phyloP scores from a whole-genome alignment of 352 stramenopile genomes.

The Globisporangium mamillatum region DNA sequence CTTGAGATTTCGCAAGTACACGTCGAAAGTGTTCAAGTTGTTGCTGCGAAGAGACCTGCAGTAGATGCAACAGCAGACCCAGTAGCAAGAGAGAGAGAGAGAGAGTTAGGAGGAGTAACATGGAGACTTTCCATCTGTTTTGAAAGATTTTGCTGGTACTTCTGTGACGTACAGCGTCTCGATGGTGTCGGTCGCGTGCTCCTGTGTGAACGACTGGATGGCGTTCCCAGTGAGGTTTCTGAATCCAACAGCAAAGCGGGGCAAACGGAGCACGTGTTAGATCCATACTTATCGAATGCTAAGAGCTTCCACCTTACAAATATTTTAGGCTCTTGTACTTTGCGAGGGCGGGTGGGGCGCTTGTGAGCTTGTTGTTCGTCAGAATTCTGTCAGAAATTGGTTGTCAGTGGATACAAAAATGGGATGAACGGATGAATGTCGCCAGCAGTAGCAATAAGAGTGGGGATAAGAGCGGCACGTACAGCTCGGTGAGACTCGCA shows the following conservation, averaged over 20 bases:
- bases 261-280: background rate
- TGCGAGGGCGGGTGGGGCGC: background rate
- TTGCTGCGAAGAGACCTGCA: conserved; percentile 3
- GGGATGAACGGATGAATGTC: background rate
- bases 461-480: background rate
- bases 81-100: background rate
- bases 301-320: background rate
- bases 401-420: background rate
- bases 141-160: background rate
- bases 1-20: conserved; percentile 4
- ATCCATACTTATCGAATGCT: background rate
- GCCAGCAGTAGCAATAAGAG: background rate
- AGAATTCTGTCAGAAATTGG: background rate
- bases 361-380: conserved; percentile 5
- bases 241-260: background rate
- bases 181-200: background rate
- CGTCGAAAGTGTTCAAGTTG: conserved; percentile 6
- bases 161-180: background rate
- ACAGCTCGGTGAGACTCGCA: background rate
- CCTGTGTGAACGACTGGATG: background rate
- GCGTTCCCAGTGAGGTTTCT: background rate
- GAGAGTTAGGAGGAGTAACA: background rate
- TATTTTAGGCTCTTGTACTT: background rate
- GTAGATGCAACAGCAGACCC: background rate
- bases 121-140: background rate